Evolutionary conservation across 2,329 filamentous ascomycete genomes (phyloP).

Genomic region (Exophiala phaeomuriformis): DNA sequence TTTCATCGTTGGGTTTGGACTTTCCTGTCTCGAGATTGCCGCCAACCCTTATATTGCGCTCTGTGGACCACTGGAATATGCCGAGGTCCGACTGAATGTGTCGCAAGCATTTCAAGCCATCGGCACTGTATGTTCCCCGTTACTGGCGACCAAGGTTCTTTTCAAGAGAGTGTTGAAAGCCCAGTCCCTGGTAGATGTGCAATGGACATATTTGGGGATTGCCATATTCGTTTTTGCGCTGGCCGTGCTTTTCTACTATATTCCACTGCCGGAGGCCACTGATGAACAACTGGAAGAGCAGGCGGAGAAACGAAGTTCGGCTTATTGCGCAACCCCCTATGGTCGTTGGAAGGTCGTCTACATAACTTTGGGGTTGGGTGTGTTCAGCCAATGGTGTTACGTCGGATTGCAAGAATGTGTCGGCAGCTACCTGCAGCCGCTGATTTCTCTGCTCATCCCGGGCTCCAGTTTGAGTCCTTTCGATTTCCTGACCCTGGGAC

Average conservation of each 20-base stretch:
- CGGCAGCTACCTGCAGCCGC: conserved; percentile 42
- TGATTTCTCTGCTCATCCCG: conserved; percentile 36
- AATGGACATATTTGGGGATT: conserved; percentile 60
- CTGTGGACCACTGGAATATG: conserved; percentile 54
- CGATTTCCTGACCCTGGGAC: conserved; percentile 48
- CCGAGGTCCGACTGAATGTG: conserved; percentile 53
- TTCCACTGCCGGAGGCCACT: conserved; percentile 56
- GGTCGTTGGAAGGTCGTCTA: conserved; percentile 46
- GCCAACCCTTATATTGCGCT: conserved; percentile 58
- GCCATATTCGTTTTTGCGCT: conserved; percentile 53
- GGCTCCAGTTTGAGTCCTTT: conserved; percentile 30
- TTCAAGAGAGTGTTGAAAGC: conserved; percentile 46
- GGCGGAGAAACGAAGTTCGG: conserved; percentile 45
- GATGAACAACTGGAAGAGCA: conserved; percentile 53
- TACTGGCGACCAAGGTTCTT: conserved; percentile 53
- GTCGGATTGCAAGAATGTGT: conserved; percentile 54
- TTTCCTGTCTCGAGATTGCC: conserved; percentile 54
- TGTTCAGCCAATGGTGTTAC: conserved; percentile 54
- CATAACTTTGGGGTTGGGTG: conserved; percentile 49
- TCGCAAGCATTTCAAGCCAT: conserved; percentile 57
- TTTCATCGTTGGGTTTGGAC: conserved; percentile 54
- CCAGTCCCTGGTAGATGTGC: conserved; percentile 51
- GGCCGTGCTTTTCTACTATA: conserved; percentile 54
- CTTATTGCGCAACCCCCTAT: conserved; percentile 40
- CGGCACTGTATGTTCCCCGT: conserved; percentile 52